These are phyloP conservation scores for Adiantum capillusveneris DNA, from an alignment of 75 land plant genomes.

Conservation along the genomic window DNA sequence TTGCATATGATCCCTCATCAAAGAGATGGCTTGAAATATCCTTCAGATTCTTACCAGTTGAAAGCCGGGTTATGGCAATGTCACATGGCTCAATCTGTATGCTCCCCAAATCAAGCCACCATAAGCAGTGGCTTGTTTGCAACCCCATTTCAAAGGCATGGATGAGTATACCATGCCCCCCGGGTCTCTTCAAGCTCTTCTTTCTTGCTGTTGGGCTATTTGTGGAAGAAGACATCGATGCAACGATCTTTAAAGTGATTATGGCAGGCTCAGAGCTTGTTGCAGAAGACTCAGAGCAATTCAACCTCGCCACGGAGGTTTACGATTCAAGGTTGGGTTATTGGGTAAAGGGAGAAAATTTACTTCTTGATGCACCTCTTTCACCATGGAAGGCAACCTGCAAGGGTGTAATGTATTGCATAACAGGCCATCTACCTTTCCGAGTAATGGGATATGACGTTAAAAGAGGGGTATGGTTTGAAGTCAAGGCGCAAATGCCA, in stretches of 20 bases:
- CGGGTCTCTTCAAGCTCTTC: slow-evolving; percentile 23
- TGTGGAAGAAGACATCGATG: not conserved
- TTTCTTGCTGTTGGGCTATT: slow-evolving; percentile 18
- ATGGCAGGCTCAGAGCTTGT: slow-evolving; percentile 23
- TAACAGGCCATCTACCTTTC: slow-evolving; percentile 6
- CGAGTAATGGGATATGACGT: slow-evolving; percentile 10
- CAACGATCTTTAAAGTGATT: slow-evolving; percentile 9
- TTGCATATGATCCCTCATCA: slow-evolving; percentile 19
- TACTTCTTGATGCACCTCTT: slow-evolving; percentile 13
- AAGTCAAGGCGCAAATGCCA: slow-evolving; percentile 7
- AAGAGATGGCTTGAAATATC: slow-evolving; percentile 22
- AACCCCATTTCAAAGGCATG: slow-evolving; percentile 23
- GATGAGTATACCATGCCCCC: slow-evolving; percentile 26
- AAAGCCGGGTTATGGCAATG: slow-evolving; percentile 15
- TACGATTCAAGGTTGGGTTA: slow-evolving; percentile 10
- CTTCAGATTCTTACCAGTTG: slow-evolving; percentile 20
- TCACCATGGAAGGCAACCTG: slow-evolving; percentile 11
- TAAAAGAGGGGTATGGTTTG: slow-evolving; percentile 7
- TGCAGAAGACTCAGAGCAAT: slow-evolving; percentile 10
- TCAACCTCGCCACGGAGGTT: slow-evolving; percentile 14
- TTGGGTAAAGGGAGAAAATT: slow-evolving; percentile 15
- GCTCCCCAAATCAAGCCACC: slow-evolving; percentile 12
- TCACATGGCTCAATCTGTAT: slow-evolving; percentile 23
- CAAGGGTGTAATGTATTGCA: slow-evolving; percentile 10
- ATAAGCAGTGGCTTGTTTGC: slow-evolving; percentile 13